Percentiles rank a stretch among this genome's conserved stretches.
phyloP scores from a whole-genome alignment of 202 grass and related monocot species.

The Cymbopogon flexuosus region DNA sequence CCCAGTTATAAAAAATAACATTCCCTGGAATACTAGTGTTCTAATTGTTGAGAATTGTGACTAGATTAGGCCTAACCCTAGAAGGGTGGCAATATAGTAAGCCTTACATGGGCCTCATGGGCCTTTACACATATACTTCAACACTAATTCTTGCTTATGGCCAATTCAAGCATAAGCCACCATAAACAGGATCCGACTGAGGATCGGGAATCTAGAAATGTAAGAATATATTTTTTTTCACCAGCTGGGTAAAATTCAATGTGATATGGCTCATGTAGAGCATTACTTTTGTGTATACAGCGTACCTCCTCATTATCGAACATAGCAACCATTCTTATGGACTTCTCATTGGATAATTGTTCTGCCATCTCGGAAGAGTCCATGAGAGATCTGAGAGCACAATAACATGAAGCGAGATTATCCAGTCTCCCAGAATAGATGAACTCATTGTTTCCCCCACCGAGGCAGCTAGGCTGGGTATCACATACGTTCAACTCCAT shows the following conservation, averaged over 20 bases:
- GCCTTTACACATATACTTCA: too few relatives aligned
- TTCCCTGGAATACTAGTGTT: neutral
- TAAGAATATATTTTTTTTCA: neutral
- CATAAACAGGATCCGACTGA: neutral
- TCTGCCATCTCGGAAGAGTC: slow-evolving; percentile 54
- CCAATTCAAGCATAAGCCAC: neutral
- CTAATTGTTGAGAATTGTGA: too few relatives aligned
- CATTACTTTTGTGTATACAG: neutral
- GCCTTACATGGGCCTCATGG: too few relatives aligned
- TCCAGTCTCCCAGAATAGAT: slow-evolving; percentile 95
- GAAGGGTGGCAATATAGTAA: too few relatives aligned
- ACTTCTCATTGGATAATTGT: slow-evolving; percentile 62
- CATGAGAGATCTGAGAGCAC: slow-evolving; percentile 79
- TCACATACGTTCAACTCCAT: slow-evolving; percentile 96
- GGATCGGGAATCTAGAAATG: slow-evolving; percentile 5
- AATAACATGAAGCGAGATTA: slow-evolving; percentile 95
- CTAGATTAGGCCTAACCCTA: too few relatives aligned
- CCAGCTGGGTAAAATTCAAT: neutral
- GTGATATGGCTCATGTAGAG: neutral
- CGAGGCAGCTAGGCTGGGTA: slow-evolving; percentile 87
- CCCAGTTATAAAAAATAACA: neutral
- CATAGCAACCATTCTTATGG: slow-evolving; percentile 84
- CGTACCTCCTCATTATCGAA: slow-evolving; percentile 97
- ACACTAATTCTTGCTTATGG: neutral
- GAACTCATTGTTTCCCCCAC: slow-evolving; percentile 83